Conservation (phyloP, 2,329 filamentous ascomycete genomes). For the Mycosphaerelloides madeirae region DNA sequence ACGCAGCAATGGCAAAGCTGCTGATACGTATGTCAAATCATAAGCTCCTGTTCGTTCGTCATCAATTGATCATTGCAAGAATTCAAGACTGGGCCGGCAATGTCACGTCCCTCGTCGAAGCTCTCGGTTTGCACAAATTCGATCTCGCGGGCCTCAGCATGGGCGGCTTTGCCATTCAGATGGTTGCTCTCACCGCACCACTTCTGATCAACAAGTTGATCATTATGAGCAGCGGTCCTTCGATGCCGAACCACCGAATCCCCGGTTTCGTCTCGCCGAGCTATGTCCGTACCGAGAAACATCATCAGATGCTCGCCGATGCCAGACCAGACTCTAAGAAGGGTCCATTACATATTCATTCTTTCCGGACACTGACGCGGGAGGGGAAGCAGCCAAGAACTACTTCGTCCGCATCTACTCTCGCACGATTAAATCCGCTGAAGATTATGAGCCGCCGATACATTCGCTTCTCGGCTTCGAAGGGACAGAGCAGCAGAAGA, state of each 20-base stretch:
- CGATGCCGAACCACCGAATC: not conserved
- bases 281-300: not conserved
- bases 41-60: too few relatives aligned
- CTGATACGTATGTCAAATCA: too few relatives aligned
- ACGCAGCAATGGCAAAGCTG: slow-evolving; percentile 41
- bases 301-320: not conserved
- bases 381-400: not conserved
- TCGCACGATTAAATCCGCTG: not conserved
- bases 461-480: not conserved
- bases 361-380: not conserved
- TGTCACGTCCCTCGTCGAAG: slow-evolving; percentile 26
- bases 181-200: slow-evolving; percentile 5
- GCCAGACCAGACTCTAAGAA: not conserved
- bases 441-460: not conserved
- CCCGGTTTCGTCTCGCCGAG: slow-evolving; percentile 2
- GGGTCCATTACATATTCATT: not conserved
- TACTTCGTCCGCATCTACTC: slow-evolving; percentile 4
- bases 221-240: slow-evolving; percentile 2
- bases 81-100: slow-evolving; percentile 33
- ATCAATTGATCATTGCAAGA: too few relatives aligned
- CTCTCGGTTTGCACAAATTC: slow-evolving; percentile 33
- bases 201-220: slow-evolving; percentile 3
- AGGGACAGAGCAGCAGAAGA: not conserved
- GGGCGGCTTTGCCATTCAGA: slow-evolving; percentile 15
- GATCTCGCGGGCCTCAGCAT: slow-evolving; percentile 51